Conservation (phyloP, 2,329 filamentous ascomycete genomes). For the Fusarium goolgardi region DNA sequence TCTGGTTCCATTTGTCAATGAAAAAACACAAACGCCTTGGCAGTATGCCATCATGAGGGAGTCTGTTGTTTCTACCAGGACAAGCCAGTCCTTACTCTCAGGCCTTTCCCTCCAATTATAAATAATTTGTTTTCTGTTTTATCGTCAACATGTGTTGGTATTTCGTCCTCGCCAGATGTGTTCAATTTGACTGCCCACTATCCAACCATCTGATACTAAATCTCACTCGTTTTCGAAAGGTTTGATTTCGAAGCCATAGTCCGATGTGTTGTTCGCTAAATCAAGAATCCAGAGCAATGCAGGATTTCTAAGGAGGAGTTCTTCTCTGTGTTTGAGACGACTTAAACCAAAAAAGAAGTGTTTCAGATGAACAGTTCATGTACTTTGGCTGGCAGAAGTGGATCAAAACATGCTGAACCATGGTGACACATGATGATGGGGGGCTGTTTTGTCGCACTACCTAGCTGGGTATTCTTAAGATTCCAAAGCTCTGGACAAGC, state of each 20-base stretch:
- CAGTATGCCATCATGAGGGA: background rate
- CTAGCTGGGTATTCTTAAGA: background rate
- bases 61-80: background rate
- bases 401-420: background rate
- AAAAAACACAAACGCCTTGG: background rate
- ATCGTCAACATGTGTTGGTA: background rate
- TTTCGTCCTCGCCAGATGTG: background rate
- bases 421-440: background rate
- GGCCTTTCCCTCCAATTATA: background rate
- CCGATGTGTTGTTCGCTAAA: background rate
- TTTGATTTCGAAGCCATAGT: background rate
- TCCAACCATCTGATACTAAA: background rate
- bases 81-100: background rate
- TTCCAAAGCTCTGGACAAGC: background rate
- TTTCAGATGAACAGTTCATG: background rate
- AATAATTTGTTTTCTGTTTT: background rate
- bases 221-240: too few species aligned
- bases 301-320: background rate
- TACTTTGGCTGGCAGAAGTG: background rate
- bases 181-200: background rate
- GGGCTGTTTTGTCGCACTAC: background rate
- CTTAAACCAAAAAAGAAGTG: background rate
- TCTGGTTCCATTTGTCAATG: background rate
- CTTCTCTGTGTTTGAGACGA: background rate
- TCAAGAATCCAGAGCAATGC: background rate